Percentiles rank a stretch among this genome's conserved stretches.
Conservation (phyloP, 257 asterid genomes). For the Primulina tabacum region DNA sequence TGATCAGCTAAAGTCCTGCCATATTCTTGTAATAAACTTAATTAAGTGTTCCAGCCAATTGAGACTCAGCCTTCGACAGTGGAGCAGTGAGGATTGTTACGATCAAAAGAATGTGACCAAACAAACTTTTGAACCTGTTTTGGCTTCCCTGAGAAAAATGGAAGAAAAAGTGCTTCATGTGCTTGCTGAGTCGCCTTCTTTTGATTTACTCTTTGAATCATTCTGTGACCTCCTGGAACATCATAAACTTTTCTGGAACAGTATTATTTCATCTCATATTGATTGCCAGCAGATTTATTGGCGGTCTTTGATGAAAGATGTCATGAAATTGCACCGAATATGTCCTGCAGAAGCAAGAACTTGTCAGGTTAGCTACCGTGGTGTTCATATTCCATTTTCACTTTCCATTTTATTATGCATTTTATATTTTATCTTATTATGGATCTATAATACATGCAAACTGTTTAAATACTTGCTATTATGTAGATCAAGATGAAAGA, state of each 20-base stretch:
- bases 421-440: neutral
- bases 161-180: conserved; percentile 65
- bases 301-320: conserved; percentile 58
- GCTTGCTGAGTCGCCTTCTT: conserved; percentile 50
- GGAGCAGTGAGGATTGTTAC: conserved; percentile 53
- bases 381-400: conserved; percentile 21
- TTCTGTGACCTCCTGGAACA: conserved; percentile 66
- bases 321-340: conserved; percentile 37
- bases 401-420: conserved; percentile 6
- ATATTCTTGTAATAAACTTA: conserved; percentile 39
- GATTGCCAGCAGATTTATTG: conserved; percentile 52
- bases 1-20: conserved; percentile 34
- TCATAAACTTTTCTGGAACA: conserved; percentile 71
- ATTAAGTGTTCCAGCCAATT: conserved; percentile 52
- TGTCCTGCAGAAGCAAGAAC: conserved; percentile 56
- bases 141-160: conserved; percentile 46
- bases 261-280: conserved; percentile 39
- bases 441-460: conserved; percentile 4
- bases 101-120: conserved; percentile 26
- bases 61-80: conserved; percentile 72
- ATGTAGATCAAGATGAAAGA: conserved; percentile 47
- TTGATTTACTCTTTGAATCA: conserved; percentile 49
- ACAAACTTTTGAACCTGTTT: conserved; percentile 34
- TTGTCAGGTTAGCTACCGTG: conserved; percentile 51
- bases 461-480: conserved; percentile 18